These are phyloP conservation scores for Glebionis coronaria DNA, from an alignment of 129 eudicot species.

Conservation along the genomic window DNA sequence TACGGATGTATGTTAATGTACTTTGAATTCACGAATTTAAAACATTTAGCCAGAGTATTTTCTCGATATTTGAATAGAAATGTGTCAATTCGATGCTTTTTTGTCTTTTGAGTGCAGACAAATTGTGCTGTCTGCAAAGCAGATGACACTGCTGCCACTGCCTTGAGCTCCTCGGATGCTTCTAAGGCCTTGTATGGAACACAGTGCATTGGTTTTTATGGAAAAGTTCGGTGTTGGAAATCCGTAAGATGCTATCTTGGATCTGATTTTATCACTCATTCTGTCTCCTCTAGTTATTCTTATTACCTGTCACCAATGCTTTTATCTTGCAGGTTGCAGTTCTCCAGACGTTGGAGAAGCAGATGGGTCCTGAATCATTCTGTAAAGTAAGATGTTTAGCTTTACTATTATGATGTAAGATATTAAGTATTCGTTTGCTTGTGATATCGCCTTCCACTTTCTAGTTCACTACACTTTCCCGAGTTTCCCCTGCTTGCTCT, in stretches of 20 bases:
- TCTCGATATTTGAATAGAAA: background rate
- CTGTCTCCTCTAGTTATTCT: too few species aligned
- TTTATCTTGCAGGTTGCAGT: constrained; percentile 63
- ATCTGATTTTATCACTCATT: background rate
- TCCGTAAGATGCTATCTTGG: constrained; percentile 60
- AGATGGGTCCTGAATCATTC: constrained; percentile 96
- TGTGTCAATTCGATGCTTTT: constrained; percentile 15
- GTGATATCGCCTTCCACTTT: constrained; percentile 10
- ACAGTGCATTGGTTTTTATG: constrained; percentile 80
- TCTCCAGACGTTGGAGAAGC: constrained; percentile 97
- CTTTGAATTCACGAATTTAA: background rate
- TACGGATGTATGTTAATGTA: too few species aligned
- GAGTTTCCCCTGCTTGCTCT: constrained; percentile 12
- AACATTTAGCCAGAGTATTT: constrained; percentile 2
- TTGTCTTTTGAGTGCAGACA: constrained; percentile 51
- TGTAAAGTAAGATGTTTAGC: constrained; percentile 60
- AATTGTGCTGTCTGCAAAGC: constrained; percentile 94
- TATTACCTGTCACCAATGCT: constrained; percentile 6
- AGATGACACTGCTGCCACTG: constrained; percentile 92
- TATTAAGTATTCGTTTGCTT: constrained; percentile 10
- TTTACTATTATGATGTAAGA: constrained; percentile 2
- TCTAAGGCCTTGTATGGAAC: constrained; percentile 91
- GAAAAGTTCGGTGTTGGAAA: constrained; percentile 93
- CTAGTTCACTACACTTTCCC: constrained; percentile 1
- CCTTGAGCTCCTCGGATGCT: constrained; percentile 68